Base-by-base conservation (phyloP, 148 eudicot genomes). In the Gaultheria prostrata region DNA sequence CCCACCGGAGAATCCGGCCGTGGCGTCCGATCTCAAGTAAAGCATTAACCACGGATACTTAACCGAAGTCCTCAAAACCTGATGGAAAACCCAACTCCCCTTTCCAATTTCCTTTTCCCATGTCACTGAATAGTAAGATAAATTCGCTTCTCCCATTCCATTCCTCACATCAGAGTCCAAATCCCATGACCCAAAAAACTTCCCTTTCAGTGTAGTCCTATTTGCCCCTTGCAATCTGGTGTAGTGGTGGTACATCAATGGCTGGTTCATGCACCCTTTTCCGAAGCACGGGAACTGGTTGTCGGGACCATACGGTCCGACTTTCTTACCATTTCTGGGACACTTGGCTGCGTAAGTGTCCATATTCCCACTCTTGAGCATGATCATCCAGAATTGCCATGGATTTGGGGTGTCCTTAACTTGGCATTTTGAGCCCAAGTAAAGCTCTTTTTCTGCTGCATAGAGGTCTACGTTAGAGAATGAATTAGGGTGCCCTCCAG, bases 361-460 rank as follows among this genome's bases (percentile, higher is more conserved):
- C 56, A 81, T 45, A 82, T 91, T 91, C 12, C 93, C 93, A 59
- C 83, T 89, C 69, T 89, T 91, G 3, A 91, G 89, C 91, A 89
- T 91, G 71, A 91, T 86, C 92, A 91, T 91, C 92, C 93, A 91
- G 30, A 91, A 91, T 3, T 89, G 89, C 92, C 92, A 91, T 72
- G 91, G 87, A 7, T 82, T 88, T 8, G 88, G 90, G 46, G 70
- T 83, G 86, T 91, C 91, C 56, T 82, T 39, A 3, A 91, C 90
- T 82, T 86, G 67, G 75, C 92, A 90, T 82, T 86, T 89, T 11
- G 87, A 43, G 30, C 83, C 93, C 76, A 91, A 77, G 35, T 87
- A 89, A 1, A 85, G 76, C 79, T 91, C 93, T 73, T 91, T 90
- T 67, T 83, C 84, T 14, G 84, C 79, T 35, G 91, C 91, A 8